Conservation (phyloP, 768 basidiomycete genomes). For the Lactarius indigo region DNA sequence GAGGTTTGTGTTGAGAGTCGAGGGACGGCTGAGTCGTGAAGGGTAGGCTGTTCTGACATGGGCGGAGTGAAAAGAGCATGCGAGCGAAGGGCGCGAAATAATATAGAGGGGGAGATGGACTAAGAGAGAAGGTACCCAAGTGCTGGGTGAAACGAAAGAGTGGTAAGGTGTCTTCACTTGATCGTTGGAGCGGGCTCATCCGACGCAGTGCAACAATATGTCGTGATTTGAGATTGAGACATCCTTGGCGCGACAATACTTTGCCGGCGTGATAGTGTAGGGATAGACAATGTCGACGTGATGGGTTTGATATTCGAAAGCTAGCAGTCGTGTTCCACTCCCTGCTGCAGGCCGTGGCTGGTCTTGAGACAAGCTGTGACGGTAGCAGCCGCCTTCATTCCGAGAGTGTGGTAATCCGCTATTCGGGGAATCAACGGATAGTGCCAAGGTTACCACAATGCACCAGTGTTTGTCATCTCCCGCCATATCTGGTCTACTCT, state of each 20-base stretch:
- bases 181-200: neutral
- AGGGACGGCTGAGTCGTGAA: constrained; percentile 2
- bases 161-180: constrained; percentile 7
- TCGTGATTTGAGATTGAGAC: neutral
- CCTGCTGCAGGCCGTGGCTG: neutral
- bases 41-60: constrained; percentile 14
- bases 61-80: constrained; percentile 17
- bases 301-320: neutral
- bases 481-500: no score
- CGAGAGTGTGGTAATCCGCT: neutral
- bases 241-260: neutral
- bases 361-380: neutral
- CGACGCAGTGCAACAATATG: neutral
- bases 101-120: constrained; percentile 6
- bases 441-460: no score
- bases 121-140: constrained; percentile 8
- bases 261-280: neutral
- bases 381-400: neutral
- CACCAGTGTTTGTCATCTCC: no score
- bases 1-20: neutral
- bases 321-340: neutral
- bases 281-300: neutral
- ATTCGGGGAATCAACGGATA: neutral
- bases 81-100: neutral
- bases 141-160: constrained; percentile 22